Conservation (phyloP, 345 rosid species). For the Aethionema arabicum region DNA sequence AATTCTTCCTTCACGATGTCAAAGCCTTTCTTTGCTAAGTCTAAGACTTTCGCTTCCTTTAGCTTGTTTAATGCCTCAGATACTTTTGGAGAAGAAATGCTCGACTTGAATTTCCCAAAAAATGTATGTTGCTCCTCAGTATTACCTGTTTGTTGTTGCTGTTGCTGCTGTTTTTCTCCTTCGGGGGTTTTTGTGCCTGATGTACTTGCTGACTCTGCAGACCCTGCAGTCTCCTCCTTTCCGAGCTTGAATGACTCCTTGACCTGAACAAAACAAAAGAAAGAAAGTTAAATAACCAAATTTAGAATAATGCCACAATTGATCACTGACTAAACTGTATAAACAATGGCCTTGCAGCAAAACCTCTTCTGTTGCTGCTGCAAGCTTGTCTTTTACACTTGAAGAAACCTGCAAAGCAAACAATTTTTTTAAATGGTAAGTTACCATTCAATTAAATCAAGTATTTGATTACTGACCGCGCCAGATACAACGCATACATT, state of each 20-base stretch:
- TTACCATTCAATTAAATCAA: background rate
- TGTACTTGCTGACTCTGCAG: constrained; percentile 45
- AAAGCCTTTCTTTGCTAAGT: constrained; percentile 82
- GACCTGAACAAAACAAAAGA: constrained; percentile 48
- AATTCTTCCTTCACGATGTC: constrained; percentile 87
- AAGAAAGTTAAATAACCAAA: background rate
- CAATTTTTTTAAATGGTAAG: background rate
- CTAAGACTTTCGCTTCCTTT: constrained; percentile 67
- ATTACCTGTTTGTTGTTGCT: constrained; percentile 43
- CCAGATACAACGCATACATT: background rate
- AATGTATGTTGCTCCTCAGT: constrained; percentile 52
- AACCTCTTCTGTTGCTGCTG: constrained; percentile 91
- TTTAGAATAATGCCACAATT: constrained; percentile 3
- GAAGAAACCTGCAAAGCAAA: constrained; percentile 69
- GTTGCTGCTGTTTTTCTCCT: constrained; percentile 47
- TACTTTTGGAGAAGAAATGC: constrained; percentile 65
- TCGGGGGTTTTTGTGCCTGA: constrained; percentile 47
- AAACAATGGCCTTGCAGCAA: constrained; percentile 24
- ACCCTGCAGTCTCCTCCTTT: constrained; percentile 49
- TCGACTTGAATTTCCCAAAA: constrained; percentile 64
- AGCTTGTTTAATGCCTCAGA: constrained; percentile 59
- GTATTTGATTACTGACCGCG: background rate
- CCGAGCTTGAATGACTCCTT: constrained; percentile 65
- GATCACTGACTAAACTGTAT: constrained; percentile 12
- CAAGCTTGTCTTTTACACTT: constrained; percentile 68